phyloP scores from a whole-genome alignment of 768 basidiomycete genomes.

The Saitozyma sp. region DNA sequence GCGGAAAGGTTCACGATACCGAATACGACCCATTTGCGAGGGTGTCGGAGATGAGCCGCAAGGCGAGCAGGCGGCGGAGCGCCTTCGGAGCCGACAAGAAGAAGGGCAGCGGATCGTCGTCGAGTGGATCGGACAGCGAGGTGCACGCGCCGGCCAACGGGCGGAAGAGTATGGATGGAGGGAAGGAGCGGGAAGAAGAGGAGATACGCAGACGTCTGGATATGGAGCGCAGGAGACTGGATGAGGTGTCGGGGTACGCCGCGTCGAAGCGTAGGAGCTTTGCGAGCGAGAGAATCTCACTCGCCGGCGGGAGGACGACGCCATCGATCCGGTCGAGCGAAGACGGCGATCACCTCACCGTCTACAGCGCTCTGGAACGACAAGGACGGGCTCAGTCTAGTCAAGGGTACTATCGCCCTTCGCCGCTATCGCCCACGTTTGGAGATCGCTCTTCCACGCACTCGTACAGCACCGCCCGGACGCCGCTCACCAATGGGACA shows the following conservation, averaged over 20 bases:
- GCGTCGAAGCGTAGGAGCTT: slow-evolving; percentile 36
- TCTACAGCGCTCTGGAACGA: slow-evolving; percentile 4
- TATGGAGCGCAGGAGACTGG: slow-evolving; percentile 33
- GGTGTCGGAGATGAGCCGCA: slow-evolving; percentile 41
- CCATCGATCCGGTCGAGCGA: slow-evolving; percentile 35
- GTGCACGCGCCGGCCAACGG: not conserved
- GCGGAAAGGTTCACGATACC: slow-evolving; percentile 49
- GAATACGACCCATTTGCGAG: slow-evolving; percentile 52
- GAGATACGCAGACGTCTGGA: slow-evolving; percentile 33
- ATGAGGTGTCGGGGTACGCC: slow-evolving; percentile 37
- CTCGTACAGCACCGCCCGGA: slow-evolving; percentile 11
- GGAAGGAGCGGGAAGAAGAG: slow-evolving; percentile 35
- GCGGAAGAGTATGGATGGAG: slow-evolving; percentile 22
- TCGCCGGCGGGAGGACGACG: slow-evolving; percentile 29
- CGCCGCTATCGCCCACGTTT: slow-evolving; percentile 43
- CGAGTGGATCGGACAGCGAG: slow-evolving; percentile 16
- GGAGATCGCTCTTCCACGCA: slow-evolving; percentile 1
- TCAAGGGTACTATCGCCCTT: slow-evolving; percentile 30
- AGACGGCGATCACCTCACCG: slow-evolving; percentile 16
- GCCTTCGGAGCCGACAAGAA: slow-evolving; percentile 46
- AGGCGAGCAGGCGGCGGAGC: slow-evolving; percentile 34
- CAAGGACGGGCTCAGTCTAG: slow-evolving; percentile 21
- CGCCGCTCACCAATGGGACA: not conserved
- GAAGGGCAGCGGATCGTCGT: slow-evolving; percentile 22
- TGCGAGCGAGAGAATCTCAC: slow-evolving; percentile 25